phyloP scores from a whole-genome alignment of 768 basidiomycete species.

The Leccinum barrowsii region DNA sequence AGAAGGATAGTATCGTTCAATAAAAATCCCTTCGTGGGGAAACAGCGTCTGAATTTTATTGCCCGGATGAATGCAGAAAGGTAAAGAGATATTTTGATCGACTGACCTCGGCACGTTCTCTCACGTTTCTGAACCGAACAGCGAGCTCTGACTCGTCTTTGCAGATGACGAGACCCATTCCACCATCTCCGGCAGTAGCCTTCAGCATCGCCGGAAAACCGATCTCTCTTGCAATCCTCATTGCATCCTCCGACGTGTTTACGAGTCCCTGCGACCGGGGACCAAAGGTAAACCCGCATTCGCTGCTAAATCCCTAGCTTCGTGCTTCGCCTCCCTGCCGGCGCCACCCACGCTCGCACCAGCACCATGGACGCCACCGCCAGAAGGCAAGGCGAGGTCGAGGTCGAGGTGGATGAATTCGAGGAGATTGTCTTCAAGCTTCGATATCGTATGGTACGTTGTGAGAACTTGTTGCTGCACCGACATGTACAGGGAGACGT shows the following conservation, averaged over 20 bases:
- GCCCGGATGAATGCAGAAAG: neutral
- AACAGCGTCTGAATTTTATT: conserved; percentile 41
- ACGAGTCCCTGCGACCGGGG: conserved; percentile 51
- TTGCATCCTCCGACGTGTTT: conserved; percentile 37
- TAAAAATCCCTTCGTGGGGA: conserved; percentile 46
- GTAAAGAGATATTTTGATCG: neutral
- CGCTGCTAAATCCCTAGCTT: neutral
- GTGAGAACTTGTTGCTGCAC: too few relatives aligned
- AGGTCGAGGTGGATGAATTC: too few relatives aligned
- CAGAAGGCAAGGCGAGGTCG: too few relatives aligned
- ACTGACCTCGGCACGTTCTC: conserved; percentile 44
- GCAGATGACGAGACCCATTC: conserved; percentile 63
- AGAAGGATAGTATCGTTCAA: conserved; percentile 55
- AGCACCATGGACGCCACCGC: too few relatives aligned
- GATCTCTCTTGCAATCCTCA: conserved; percentile 36
- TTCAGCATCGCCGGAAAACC: conserved; percentile 66
- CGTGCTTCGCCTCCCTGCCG: too few relatives aligned
- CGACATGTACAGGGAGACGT: too few relatives aligned
- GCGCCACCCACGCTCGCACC: too few relatives aligned
- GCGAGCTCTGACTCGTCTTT: conserved; percentile 35
- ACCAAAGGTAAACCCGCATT: conserved; percentile 51
- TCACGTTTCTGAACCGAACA: conserved; percentile 34
- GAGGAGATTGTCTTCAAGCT: too few relatives aligned
- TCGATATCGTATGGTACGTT: too few relatives aligned
- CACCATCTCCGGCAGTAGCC: conserved; percentile 67